Evolutionary conservation across 257 asterid genomes (phyloP).

Genomic region (Primulina tabacum): DNA sequence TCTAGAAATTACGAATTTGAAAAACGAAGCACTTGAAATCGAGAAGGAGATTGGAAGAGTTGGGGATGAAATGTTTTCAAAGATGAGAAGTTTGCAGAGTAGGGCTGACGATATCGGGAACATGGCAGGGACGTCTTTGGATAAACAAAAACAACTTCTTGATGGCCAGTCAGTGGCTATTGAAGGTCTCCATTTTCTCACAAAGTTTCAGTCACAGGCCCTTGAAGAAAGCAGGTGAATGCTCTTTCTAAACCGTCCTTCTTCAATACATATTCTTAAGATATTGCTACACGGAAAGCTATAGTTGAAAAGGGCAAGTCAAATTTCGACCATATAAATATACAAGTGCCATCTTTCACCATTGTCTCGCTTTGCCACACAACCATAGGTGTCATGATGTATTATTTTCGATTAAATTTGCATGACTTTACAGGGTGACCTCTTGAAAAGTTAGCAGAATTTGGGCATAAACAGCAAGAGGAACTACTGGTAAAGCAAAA

Average conservation of each 20-base stretch:
- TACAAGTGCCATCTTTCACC: not conserved
- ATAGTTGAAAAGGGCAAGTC: not conserved
- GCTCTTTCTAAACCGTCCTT: not conserved
- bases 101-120: constrained; percentile 68
- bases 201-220: constrained; percentile 66
- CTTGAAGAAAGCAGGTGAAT: constrained; percentile 79
- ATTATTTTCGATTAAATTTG: no score
- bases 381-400: not conserved
- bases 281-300: no score
- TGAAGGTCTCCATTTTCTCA: constrained; percentile 53
- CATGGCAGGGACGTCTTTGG: constrained; percentile 61
- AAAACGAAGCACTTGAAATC: constrained; percentile 56
- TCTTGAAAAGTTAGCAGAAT: constrained; percentile 57
- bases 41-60: constrained; percentile 69
- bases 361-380: not conserved
- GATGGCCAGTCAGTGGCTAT: constrained; percentile 68
- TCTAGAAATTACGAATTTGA: constrained; percentile 44
- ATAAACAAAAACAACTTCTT: constrained; percentile 67
- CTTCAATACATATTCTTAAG: not conserved
- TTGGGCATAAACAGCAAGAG: constrained; percentile 68
- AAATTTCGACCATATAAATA: not conserved
- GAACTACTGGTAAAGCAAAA: constrained; percentile 62
- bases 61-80: constrained; percentile 58
- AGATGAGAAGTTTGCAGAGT: constrained; percentile 53
- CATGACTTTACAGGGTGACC: constrained; percentile 41